Percentiles rank a stretch among this genome's conserved stretches.
Conservation (phyloP, 2,329 filamentous ascomycete species). For the Apiospora rasikravindrae region DNA sequence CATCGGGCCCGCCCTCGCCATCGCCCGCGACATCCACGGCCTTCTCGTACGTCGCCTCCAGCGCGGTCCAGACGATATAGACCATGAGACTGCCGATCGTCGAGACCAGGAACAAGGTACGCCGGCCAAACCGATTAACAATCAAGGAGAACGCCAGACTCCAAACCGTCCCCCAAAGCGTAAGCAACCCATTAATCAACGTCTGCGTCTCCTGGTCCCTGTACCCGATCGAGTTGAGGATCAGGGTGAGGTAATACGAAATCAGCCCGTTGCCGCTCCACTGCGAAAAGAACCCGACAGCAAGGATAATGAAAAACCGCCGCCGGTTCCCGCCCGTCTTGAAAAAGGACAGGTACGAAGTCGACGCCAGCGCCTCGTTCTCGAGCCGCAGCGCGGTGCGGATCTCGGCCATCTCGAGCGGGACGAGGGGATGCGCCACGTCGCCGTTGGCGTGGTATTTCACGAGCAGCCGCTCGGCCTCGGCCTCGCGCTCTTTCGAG, state of each 20-base stretch:
- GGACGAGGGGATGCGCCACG: constrained; percentile 36
- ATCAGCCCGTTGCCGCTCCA: constrained; percentile 32
- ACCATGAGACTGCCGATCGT: constrained; percentile 28
- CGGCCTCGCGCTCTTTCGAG: constrained; percentile 42
- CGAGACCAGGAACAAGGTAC: constrained; percentile 33
- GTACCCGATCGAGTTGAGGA: constrained; percentile 41
- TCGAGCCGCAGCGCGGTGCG: constrained; percentile 48
- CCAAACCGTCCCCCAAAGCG: constrained; percentile 51
- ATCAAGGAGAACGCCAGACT: constrained; percentile 52
- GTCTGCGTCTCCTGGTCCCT: constrained; percentile 33
- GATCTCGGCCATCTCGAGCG: constrained; percentile 49
- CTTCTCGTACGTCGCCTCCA: constrained; percentile 38
- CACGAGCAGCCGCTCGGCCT: constrained; percentile 39
- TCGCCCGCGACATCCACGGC: constrained; percentile 28
- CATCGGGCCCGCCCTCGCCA: constrained; percentile 28
- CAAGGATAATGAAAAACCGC: constrained; percentile 23
- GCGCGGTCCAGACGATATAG: constrained; percentile 27
- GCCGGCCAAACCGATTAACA: constrained; percentile 29
- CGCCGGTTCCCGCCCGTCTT: constrained; percentile 27
- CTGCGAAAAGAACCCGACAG: constrained; percentile 22
- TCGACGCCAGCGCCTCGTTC: constrained; percentile 43
- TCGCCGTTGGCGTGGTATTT: constrained; percentile 37
- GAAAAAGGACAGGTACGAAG: constrained; percentile 30
- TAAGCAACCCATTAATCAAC: constrained; percentile 48
- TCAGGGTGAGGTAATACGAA: constrained; percentile 43